Base-by-base conservation (phyloP, 1,284 basidiomycete genomes). In the Apiotrichum sp. region DNA sequence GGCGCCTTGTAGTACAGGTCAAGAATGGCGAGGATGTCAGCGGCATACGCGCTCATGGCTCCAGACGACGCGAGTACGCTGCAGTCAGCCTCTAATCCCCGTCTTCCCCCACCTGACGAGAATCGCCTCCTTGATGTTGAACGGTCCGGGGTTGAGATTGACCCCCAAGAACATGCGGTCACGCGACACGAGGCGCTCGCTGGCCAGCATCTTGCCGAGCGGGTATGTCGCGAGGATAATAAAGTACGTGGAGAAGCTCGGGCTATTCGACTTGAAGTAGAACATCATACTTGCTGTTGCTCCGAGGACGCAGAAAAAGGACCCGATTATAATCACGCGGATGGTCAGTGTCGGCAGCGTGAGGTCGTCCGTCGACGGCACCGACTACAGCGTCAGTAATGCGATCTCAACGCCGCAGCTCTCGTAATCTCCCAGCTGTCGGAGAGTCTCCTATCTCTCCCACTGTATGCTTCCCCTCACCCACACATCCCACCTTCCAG, bases 361-460 rank as follows among this genome's bases (percentile, higher is more conserved):
- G 0, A 80, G 77, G 53, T 83, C 81, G 65, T 83, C 82, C 1
- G 75, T 77, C 6, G 79, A 74, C 1, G 81, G 80, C 0, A 82
- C 80, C 2, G 78, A 75, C 74, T 69, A 52, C 22, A 22, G 22
- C 22, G 22, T 22, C 22, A 22, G 22, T 22, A 22, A 22, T 22
- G 22, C 22, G 22, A 22, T 22, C 22, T 22, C 22, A 22, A 22
- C 22, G 22, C 22, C 22, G 22, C 22, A 22, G 22, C 22, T 22
- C 22, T 22, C 22, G 22, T 22, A 22, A 22, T 22, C 22, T 22
- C 22, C 22, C 22, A 22, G 22, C 22, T 22, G 22, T 22, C 22
- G 22, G 22, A 22, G 22, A 22, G 22, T 22, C 22, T 22, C 22
- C 22, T 22, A 22, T 22, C 22, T 22, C 22, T 22, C 22, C 22